Base-by-base conservation (phyloP, 179 eudicot genomes). In the Silene vulgaris region DNA sequence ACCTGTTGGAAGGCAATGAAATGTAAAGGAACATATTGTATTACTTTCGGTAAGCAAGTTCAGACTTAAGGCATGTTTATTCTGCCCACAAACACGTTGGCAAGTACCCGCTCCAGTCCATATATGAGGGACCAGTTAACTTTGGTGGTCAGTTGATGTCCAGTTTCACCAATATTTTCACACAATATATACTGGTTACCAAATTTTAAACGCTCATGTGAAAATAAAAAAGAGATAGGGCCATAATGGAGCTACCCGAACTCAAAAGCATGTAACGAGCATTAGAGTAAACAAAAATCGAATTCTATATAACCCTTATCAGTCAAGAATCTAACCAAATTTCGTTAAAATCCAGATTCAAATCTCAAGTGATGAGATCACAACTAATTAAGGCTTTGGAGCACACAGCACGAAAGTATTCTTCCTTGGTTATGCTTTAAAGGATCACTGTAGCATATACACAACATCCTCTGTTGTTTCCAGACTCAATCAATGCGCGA, bases 1-100 rank as follows among this genome's bases (percentile, higher is more conserved):
- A 96, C 79, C 98, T 95, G 79, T 74, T 82, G 62, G 56, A 70
- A 71, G 73, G 61, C 79, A 72, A 40, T 61, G 19, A 65, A 40
- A 59, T 26, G 75, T 73, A 28, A 71, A 8, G 1, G 12, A 14
- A 0, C n/a, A 61, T 23, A 23, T 11, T n/a, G 54, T 37, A 50
- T 50, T 71, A 71, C 37, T 71, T 48, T 26, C 8, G 23, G 16
- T 8, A 61, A 23, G 11, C 4, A 63, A 62, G n/a, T 62, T 77
- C 14, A 59, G 29, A 69, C 3, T 4, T 9, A 2, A 0, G 0
- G 3, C 8, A 45, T 48, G 3, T 11, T 69, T 23, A 69, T 45
- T 12, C 57, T 43, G 45, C 63, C 69, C 14, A 43, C 17, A 60
- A 69, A n/a, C 21, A 28, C 6, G 35, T 50, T 35, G 14, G 12